Conservation (phyloP, 345 rosid genomes). For the Rhizophora apiculata region DNA sequence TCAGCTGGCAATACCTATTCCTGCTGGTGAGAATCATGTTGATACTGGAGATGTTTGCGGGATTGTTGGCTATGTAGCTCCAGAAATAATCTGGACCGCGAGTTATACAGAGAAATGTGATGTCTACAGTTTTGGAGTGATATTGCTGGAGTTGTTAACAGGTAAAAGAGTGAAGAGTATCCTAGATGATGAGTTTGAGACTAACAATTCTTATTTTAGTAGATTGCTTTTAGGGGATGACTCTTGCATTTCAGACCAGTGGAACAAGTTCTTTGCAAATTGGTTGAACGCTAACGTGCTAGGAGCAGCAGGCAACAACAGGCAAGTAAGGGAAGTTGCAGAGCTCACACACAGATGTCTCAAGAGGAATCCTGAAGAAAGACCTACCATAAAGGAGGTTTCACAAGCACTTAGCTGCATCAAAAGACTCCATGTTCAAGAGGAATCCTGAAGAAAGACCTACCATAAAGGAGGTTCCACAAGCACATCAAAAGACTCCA, state of each 20-base stretch:
- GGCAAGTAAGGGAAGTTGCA: not conserved
- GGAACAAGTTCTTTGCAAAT: not conserved
- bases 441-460: not conserved
- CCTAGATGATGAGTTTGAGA: not conserved
- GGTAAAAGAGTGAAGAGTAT: not conserved
- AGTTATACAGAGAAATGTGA: constrained; percentile 3
- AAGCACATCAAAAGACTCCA: not conserved
- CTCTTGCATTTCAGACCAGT: not conserved
- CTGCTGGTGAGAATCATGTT: not conserved
- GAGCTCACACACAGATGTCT: not conserved
- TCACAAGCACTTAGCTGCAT: not conserved
- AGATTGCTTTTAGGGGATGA: not conserved
- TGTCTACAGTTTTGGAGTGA: not conserved
- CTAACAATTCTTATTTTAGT: not conserved
- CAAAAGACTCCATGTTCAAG: constrained; percentile 3
- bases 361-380: not conserved
- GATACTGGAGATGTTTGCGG: not conserved
- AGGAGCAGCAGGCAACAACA: not conserved
- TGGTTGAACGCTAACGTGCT: not conserved
- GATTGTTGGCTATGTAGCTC: not conserved
- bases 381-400: not conserved
- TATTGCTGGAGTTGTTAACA: not conserved
- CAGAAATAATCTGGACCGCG: not conserved
- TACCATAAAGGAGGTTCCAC: not conserved
- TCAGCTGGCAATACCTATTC: constrained; percentile 4